Evolutionary conservation across 495 filamentous ascomycete species (phyloP), one percentile per base, ranked within the genome.

Genomic region (Aspergillus hancockii): DNA sequence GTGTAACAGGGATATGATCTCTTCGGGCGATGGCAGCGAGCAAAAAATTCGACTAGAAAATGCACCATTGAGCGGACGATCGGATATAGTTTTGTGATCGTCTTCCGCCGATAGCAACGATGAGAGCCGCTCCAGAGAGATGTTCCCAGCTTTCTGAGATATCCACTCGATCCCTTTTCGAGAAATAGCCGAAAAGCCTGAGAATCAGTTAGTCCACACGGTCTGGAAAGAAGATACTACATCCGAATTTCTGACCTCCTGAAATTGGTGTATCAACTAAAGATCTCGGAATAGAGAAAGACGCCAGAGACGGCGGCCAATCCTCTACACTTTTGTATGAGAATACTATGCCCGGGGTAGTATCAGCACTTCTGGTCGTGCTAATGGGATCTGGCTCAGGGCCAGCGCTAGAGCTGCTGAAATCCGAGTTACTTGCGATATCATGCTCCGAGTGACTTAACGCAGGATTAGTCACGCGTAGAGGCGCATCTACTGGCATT

Each of bases 111-210:
- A 43, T 19, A 58, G 9, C 1, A 22, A 34, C 8, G 21, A 16
- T 8, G 36, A 36, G 6, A 57, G 45, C 1, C 8, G 10, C 16
- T 50, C 43, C 0, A 50, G 3, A 1, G 58, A 23, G 23, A 47
- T 14, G 18, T 47, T 47, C 16, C 54, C 63, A 19, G 56, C 30
- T 21, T 65, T 61, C 19, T 40, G 52, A 18, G 41, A 36, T 25
- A 65, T 57, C 63, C 63, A 65, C 23, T 65, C 52, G n/a, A 59
- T 22, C 3, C 63, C 63, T 45, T 59, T 59, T 18, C 9, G 41
- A 25, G 63, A 62, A 30, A 61, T 25, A 16, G 49, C 34, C n/a
- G 52, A 52, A 18, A 65, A 41, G 32, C 56, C 63, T 65, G 41
- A 22, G 18, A 10, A 0, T 6, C 32, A 38, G 19, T 64, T 45